phyloP scores from a whole-genome alignment of 257 asterid species.

The Phtheirospermum japonicum region DNA sequence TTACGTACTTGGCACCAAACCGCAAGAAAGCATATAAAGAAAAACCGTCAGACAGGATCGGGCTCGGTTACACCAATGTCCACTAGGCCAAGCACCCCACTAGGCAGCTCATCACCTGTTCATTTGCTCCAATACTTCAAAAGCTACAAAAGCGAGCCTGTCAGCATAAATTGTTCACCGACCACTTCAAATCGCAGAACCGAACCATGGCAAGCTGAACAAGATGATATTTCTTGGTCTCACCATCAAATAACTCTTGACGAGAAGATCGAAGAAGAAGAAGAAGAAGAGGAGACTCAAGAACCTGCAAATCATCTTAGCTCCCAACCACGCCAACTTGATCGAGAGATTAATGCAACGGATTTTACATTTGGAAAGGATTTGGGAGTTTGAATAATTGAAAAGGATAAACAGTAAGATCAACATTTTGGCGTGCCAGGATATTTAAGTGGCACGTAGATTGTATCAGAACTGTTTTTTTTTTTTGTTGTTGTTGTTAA shows the following conservation, averaged over 20 bases:
- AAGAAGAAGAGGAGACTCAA: constrained; percentile 21
- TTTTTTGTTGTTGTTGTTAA: too few relatives aligned
- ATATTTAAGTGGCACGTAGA: constrained; percentile 1
- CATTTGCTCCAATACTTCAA: constrained; percentile 29
- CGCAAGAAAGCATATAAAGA: constrained; percentile 48
- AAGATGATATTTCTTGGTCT: constrained; percentile 25
- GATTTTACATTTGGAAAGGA: constrained; percentile 33
- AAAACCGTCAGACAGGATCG: constrained; percentile 19
- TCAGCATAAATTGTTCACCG: constrained; percentile 24
- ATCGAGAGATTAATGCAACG: constrained; percentile 21
- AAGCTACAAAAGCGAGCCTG: constrained; percentile 30
- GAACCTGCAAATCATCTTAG: constrained; percentile 16
- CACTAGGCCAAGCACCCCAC: constrained; percentile 45
- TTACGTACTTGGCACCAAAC: constrained; percentile 53
- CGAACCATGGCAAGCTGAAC: constrained; percentile 33
- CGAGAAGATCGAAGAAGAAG: constrained; percentile 6
- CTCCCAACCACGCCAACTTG: constrained; percentile 5
- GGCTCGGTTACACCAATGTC: constrained; percentile 30
- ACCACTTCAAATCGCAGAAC: constrained; percentile 17
- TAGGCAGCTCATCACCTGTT: constrained; percentile 33
- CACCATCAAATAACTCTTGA: constrained; percentile 7
- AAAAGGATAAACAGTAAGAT: constrained; percentile 6
- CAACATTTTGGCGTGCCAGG: background rate
- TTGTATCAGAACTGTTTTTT: background rate
- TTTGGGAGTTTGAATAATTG: constrained; percentile 23